Conservation (phyloP, 441 rosid species). For the Melastoma candidum region DNA sequence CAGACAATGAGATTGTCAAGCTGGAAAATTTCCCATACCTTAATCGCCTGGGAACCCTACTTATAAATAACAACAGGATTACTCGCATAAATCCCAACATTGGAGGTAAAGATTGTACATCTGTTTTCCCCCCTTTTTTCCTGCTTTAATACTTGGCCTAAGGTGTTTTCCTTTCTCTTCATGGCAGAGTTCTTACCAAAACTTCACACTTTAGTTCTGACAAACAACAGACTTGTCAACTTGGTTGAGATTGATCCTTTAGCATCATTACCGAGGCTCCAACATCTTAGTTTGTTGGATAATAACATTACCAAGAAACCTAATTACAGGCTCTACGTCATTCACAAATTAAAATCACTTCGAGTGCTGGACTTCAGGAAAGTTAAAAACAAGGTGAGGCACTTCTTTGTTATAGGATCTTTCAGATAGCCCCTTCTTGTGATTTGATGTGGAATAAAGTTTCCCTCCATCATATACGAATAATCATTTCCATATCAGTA, state of each 20-base stretch:
- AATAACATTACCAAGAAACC: slow-evolving; percentile 84
- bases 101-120: slow-evolving; percentile 50
- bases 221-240: slow-evolving; percentile 95
- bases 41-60: slow-evolving; percentile 76
- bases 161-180: slow-evolving; percentile 2
- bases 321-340: slow-evolving; percentile 82
- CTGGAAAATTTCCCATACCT: slow-evolving; percentile 89
- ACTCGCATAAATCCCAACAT: slow-evolving; percentile 81
- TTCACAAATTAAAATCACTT: slow-evolving; percentile 75
- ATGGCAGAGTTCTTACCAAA: slow-evolving; percentile 77
- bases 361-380: slow-evolving; percentile 91
- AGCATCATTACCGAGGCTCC: slow-evolving; percentile 74
- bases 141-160: not conserved
- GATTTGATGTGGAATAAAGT: not conserved
- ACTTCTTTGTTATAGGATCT: not conserved
- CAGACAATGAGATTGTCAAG: slow-evolving; percentile 98
- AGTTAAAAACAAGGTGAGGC: slow-evolving; percentile 78
- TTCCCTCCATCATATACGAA: too few species aligned
- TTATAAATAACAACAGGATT: slow-evolving; percentile 83
- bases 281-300: slow-evolving; percentile 81
- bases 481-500: too few species aligned
- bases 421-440: too few species aligned
- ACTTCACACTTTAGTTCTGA: slow-evolving; percentile 76
- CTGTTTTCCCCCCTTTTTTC: not conserved
- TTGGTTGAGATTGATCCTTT: slow-evolving; percentile 96